phyloP scores from a whole-genome alignment of 192 early-diverging fungal genomes.

The Gryganskiella cystojenkinii region DNA sequence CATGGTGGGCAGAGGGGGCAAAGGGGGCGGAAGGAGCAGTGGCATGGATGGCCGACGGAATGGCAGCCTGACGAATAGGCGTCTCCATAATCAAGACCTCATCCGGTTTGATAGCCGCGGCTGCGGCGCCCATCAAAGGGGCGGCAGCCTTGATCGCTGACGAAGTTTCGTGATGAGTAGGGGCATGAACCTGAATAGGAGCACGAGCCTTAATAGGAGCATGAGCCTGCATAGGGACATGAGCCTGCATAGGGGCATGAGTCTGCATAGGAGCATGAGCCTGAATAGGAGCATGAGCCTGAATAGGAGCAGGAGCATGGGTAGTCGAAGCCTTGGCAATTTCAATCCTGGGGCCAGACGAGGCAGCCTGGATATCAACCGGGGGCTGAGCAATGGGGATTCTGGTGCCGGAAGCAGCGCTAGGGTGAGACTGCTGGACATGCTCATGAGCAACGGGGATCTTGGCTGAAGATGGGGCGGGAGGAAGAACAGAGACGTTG shows the following conservation, averaged over 20 bases:
- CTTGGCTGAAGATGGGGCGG: no score
- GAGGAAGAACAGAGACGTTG: no score
- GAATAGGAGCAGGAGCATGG: neutral
- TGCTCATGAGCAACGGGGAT: no score
- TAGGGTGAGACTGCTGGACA: no score
- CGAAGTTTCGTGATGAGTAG: no score
- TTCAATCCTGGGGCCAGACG: no score
- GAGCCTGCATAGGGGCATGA: neutral
- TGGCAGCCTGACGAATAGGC: neutral
- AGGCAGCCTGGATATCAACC: neutral
- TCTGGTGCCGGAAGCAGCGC: neutral
- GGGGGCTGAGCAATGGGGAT: neutral
- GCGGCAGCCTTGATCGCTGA: neutral
- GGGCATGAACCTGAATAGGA: neutral
- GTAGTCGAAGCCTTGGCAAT: neutral
- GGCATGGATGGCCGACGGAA: neutral
- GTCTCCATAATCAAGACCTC: slow-evolving; percentile 2
- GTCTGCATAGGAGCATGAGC: neutral
- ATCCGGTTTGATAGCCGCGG: slow-evolving; percentile 2
- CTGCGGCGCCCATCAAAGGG: neutral
- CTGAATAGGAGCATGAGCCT: neutral
- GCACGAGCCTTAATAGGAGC: neutral
- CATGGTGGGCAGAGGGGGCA: no score
- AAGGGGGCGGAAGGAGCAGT: no score
- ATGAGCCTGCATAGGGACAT: neutral